Evolutionary conservation across 495 filamentous ascomycete genomes (phyloP).

Genomic region (Evansstolkia leycettana): DNA sequence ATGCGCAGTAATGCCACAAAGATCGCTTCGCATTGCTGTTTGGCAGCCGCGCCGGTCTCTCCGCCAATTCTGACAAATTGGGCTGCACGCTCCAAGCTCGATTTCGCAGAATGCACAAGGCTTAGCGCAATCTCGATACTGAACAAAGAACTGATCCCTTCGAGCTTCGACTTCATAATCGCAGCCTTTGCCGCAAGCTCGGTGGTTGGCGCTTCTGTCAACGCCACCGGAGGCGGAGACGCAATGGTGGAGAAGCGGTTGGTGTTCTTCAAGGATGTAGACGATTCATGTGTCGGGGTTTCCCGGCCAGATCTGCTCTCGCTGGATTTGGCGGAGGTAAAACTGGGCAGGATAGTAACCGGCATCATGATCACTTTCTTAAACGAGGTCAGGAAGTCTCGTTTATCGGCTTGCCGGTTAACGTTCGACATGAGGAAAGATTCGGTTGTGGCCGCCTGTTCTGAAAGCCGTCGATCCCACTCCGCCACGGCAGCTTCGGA

Average conservation of each 20-base stretch:
- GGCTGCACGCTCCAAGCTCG: slow-evolving; percentile 73
- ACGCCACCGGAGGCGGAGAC: slow-evolving; percentile 31
- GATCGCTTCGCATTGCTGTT: slow-evolving; percentile 81
- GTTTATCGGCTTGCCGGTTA: slow-evolving; percentile 88
- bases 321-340: slow-evolving; percentile 36
- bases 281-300: slow-evolving; percentile 18
- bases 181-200: slow-evolving; percentile 93
- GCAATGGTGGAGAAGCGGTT: slow-evolving; percentile 39
- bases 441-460: slow-evolving; percentile 82
- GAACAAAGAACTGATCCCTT: slow-evolving; percentile 88
- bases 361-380: slow-evolving; percentile 99
- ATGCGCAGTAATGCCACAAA: slow-evolving; percentile 77
- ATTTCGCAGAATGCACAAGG: slow-evolving; percentile 82
- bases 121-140: slow-evolving; percentile 90
- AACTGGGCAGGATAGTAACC: slow-evolving; percentile 71
- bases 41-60: slow-evolving; percentile 68
- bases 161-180: slow-evolving; percentile 86
- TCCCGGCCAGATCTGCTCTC: slow-evolving; percentile 22
- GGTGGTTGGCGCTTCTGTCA: slow-evolving; percentile 64
- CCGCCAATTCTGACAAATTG: slow-evolving; percentile 70
- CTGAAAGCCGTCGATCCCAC: slow-evolving; percentile 86
- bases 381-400: slow-evolving; percentile 91
- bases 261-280: slow-evolving; percentile 29
- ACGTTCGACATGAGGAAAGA: slow-evolving; percentile 92
- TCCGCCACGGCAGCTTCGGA: slow-evolving; percentile 65